Evolutionary conservation across 768 basidiomycete species (phyloP).

Genomic region (Russula emetica): DNA sequence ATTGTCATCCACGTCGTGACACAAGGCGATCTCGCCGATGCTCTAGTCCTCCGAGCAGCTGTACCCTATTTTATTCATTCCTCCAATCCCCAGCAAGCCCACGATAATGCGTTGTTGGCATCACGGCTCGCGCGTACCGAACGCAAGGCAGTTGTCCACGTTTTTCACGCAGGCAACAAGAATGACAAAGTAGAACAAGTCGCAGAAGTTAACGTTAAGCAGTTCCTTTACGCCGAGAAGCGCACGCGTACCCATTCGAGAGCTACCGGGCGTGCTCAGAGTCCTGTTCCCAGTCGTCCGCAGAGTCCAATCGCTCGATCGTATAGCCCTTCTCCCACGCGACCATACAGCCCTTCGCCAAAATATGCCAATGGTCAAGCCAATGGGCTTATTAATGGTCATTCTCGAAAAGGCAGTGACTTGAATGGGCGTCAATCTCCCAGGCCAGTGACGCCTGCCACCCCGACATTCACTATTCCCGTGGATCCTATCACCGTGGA

Average conservation of each 20-base stretch:
- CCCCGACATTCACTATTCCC: constrained; percentile 23
- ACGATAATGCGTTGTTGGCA: constrained; percentile 86
- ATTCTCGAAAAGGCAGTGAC: constrained; percentile 31
- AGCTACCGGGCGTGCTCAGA: constrained; percentile 5
- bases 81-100: constrained; percentile 69
- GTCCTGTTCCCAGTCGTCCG: neutral
- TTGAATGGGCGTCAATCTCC: constrained; percentile 30
- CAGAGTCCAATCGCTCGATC: constrained; percentile 9
- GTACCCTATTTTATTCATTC: constrained; percentile 83
- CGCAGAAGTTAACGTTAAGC: constrained; percentile 52
- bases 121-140: constrained; percentile 70
- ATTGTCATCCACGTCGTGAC: constrained; percentile 71
- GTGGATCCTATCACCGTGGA: constrained; percentile 29
- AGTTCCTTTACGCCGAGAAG: constrained; percentile 54
- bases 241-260: constrained; percentile 29
- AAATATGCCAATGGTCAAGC: constrained; percentile 34
- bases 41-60: constrained; percentile 69
- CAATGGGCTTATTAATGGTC: constrained; percentile 36
- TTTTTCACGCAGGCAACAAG: constrained; percentile 53
- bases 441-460: constrained; percentile 26
- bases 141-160: constrained; percentile 78
- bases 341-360: constrained; percentile 15
- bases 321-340: constrained; percentile 10
- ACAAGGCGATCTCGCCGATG: constrained; percentile 63
- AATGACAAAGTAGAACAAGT: constrained; percentile 47